Evolutionary conservation across 202 grass and related monocot species (phyloP).

Genomic region (Bolboschoenoplectus hybrid): DNA sequence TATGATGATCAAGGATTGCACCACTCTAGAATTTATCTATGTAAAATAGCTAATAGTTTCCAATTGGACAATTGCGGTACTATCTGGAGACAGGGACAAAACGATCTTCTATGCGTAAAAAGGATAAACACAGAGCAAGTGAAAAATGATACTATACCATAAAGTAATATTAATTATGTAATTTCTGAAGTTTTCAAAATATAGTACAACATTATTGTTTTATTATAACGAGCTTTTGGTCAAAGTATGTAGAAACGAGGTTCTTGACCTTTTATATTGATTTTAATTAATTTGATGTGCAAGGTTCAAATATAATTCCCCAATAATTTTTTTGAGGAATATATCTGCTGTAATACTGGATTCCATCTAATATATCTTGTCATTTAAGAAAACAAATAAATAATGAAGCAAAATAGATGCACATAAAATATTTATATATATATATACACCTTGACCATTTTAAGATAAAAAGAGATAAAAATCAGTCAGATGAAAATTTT

Average conservation of each 20-base stretch:
- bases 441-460: neutral
- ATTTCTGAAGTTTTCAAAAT: too few species aligned
- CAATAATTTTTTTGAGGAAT: neutral
- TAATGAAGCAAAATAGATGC: too few species aligned
- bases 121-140: neutral
- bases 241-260: neutral
- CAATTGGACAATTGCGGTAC: neutral
- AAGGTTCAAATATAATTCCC: neutral
- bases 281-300: neutral
- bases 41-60: conserved; percentile 14
- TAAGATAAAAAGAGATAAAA: neutral
- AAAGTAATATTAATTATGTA: too few species aligned
- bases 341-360: too few species aligned
- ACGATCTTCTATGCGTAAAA: neutral
- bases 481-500: too few species aligned
- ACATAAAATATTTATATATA: too few species aligned
- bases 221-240: too few species aligned
- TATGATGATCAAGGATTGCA: conserved; percentile 2
- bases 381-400: too few species aligned
- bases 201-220: too few species aligned
- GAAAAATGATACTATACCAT: neutral
- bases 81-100: neutral
- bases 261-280: neutral
- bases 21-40: conserved; percentile 36
- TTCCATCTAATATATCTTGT: too few species aligned